Conservation (phyloP, 2,329 filamentous ascomycete genomes). For the Parastagonospora avenae region DNA sequence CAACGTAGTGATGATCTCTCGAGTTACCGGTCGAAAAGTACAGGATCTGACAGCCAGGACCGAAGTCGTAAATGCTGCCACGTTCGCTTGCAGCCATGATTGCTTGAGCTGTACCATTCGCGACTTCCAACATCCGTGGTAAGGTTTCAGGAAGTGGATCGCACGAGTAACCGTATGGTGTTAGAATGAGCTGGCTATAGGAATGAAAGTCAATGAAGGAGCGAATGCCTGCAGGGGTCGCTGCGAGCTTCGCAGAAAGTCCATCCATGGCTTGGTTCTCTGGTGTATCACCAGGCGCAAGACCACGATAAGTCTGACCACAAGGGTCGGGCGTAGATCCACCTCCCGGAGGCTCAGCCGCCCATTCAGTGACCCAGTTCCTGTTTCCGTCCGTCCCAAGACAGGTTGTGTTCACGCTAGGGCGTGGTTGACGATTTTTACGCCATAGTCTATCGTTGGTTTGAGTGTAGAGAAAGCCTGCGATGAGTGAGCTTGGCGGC, state of each 20-base stretch:
- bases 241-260: conserved; percentile 49
- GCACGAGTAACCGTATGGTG: conserved; percentile 59
- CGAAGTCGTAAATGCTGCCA: conserved; percentile 46
- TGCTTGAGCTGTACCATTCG: conserved; percentile 41
- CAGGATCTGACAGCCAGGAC: conserved; percentile 62
- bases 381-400: conserved; percentile 43
- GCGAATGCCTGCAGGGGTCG: conserved; percentile 55
- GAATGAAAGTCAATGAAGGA: conserved; percentile 69
- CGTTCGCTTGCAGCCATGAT: conserved; percentile 52
- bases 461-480: conserved; percentile 40
- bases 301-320: conserved; percentile 40
- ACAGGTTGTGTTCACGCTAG: conserved; percentile 33
- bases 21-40: conserved; percentile 59
- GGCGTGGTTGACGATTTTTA: conserved; percentile 41
- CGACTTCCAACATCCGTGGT: conserved; percentile 47
- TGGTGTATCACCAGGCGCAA: conserved; percentile 36
- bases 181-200: conserved; percentile 65
- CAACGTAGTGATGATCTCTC: conserved; percentile 51
- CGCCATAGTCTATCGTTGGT: conserved; percentile 44
- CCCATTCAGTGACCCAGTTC: conserved; percentile 43
- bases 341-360: conserved; percentile 30
- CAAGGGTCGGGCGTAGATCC: conserved; percentile 37
- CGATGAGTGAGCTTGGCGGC: not conserved
- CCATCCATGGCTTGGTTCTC: conserved; percentile 49
- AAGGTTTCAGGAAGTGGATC: conserved; percentile 54